Evolutionary conservation across 169 alveolate genomes (phyloP).

Genomic region (Plasmodium relictum): DNA sequence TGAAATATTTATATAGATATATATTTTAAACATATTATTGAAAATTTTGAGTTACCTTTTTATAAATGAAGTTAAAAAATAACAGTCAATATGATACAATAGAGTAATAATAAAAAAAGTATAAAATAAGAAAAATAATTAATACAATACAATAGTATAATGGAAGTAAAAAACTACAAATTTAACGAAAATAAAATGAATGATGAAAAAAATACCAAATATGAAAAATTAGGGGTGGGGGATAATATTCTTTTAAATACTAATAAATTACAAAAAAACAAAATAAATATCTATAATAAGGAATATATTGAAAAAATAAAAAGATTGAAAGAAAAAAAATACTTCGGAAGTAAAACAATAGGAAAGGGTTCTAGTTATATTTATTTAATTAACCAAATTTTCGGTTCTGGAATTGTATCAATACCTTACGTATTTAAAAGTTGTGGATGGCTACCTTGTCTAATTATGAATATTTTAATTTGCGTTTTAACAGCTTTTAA

Average conservation of each 20-base stretch:
- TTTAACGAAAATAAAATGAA: background rate
- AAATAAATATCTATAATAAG: conserved; percentile 11
- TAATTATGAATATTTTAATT: conserved; percentile 76
- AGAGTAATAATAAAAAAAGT: background rate
- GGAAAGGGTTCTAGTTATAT: conserved; percentile 57
- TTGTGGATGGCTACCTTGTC: conserved; percentile 83
- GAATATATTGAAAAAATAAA: conserved; percentile 63
- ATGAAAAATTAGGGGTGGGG: background rate
- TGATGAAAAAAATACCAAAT: background rate
- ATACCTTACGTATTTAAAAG: conserved; percentile 82
- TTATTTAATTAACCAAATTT: conserved; percentile 72
- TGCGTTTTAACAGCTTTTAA: conserved; percentile 80
- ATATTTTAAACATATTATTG: background rate
- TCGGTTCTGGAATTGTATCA: conserved; percentile 81
- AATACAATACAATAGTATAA: background rate
- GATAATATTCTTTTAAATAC: background rate
- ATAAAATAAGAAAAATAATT: background rate
- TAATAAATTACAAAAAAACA: conserved; percentile 1
- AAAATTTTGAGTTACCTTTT: too few species aligned
- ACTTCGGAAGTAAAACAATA: conserved; percentile 72
- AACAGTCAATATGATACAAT: conserved; percentile 11
- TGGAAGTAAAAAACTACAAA: background rate
- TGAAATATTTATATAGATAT: too few species aligned
- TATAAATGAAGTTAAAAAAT: background rate
- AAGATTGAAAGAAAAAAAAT: conserved; percentile 55